Conservation (phyloP, 805 yeast species). For the Yarrowia divulgata region DNA sequence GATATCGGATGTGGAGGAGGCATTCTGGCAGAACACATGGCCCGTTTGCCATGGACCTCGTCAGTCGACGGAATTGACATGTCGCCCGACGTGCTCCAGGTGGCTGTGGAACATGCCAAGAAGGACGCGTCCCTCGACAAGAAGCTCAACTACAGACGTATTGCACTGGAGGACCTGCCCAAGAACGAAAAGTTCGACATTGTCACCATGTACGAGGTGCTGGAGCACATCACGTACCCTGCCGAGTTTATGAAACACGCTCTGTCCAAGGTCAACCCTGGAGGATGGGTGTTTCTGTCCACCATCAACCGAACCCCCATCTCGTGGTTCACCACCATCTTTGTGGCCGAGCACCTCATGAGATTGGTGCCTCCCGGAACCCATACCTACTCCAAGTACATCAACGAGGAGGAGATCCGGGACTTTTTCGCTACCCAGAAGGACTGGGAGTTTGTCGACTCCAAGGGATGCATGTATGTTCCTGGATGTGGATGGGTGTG, state of each 20-base stretch:
- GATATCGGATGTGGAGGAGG: constrained; percentile 99
- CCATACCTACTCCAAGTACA: constrained; percentile 85
- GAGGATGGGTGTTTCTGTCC: constrained; percentile 85
- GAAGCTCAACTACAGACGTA: constrained; percentile 66
- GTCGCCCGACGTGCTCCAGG: constrained; percentile 79
- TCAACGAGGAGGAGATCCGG: constrained; percentile 73
- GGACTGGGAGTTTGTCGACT: constrained; percentile 64
- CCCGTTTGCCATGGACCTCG: constrained; percentile 67
- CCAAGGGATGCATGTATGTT: constrained; percentile 81
- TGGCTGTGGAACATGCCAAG: constrained; percentile 72
- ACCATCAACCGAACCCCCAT: constrained; percentile 89
- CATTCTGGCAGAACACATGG: constrained; percentile 82
- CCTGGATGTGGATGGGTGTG: constrained; percentile 88
- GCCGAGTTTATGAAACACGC: constrained; percentile 73
- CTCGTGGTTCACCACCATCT: constrained; percentile 91
- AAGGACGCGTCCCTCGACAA: constrained; percentile 68
- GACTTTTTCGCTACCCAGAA: constrained; percentile 64
- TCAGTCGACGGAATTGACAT: constrained; percentile 84
- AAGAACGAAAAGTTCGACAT: constrained; percentile 65
- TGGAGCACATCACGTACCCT: constrained; percentile 93
- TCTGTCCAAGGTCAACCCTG: constrained; percentile 69
- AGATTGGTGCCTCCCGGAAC: constrained; percentile 91
- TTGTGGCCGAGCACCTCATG: constrained; percentile 83
- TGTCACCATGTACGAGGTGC: constrained; percentile 90
- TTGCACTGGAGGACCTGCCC: constrained; percentile 66